Percentiles rank a stretch among this genome's conserved stretches.
These are phyloP conservation scores for Skeletonema costatum DNA, from an alignment of 108 stramenopile genomes.

Conservation along the genomic window DNA sequence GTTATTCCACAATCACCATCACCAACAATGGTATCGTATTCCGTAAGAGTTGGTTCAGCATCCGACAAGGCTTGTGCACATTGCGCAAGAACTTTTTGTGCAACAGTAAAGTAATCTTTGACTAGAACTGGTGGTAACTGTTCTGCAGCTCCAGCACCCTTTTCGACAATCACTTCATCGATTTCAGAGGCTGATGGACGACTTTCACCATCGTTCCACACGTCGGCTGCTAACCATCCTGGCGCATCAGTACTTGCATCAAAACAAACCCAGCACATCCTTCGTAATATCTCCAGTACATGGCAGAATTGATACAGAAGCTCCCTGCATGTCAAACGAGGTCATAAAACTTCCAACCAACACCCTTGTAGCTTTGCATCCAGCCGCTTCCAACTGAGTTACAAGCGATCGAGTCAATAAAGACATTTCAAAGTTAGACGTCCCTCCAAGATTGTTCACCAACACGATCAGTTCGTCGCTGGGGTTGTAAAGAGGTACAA, in stretches of 20 bases:
- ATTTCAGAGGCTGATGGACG: constrained; percentile 63
- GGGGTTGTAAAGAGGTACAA: constrained; percentile 62
- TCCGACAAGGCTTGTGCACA: constrained; percentile 65
- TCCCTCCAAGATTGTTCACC: constrained; percentile 96
- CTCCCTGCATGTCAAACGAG: constrained; percentile 96
- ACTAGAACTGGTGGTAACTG: constrained; percentile 52
- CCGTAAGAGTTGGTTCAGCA: constrained; percentile 83
- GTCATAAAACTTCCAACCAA: constrained; percentile 94
- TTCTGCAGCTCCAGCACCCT: constrained; percentile 9
- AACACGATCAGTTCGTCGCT: constrained; percentile 81
- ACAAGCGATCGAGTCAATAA: constrained; percentile 79
- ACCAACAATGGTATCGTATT: constrained; percentile 92
- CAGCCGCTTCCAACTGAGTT: constrained; percentile 51
- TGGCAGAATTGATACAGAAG: constrained; percentile 85
- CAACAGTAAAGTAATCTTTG: constrained; percentile 40
- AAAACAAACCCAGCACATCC: constrained; percentile 66
- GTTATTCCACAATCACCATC: constrained; percentile 98
- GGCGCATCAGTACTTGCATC: constrained; percentile 87
- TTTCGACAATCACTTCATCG: constrained; percentile 47
- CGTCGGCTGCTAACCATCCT: constrained; percentile 78
- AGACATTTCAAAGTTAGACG: constrained; percentile 93
- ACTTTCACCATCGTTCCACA: constrained; percentile 35
- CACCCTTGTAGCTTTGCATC: constrained; percentile 69
- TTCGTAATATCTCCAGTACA: constrained; percentile 41
- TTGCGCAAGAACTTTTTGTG: constrained; percentile 27